Base-by-base conservation (phyloP, 1,139 yeast genomes). In the Komagataea norvegica region DNA sequence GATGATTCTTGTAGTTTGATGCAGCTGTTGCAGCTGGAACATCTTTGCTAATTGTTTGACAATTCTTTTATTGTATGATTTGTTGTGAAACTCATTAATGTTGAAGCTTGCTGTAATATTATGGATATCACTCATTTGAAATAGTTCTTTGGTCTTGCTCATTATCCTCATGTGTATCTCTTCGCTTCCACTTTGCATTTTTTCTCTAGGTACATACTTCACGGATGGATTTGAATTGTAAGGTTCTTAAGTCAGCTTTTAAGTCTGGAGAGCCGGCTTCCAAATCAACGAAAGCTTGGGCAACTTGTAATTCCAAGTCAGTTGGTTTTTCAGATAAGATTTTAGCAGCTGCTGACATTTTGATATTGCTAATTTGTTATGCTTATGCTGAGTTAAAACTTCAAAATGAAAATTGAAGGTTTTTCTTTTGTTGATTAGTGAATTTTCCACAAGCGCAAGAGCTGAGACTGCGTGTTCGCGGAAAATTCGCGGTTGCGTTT, bases 281-380 rank as follows among this genome's bases (percentile, higher is more conserved):
- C 73, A 91, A 82, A 78, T 91, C 99, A 65, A 82, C 71, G 70
- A 91, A 87, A 64, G 98, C 96, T 79, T 91, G 97, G 64, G 96
- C 97, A 69, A 91, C 95, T 79, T 91, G 95, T 74, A 91, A 87
- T 79, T 91, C 99, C 74, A 91, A 87, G 77, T 91, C 97, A 68
- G 91, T 70, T 75, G 97, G 97, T 67, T 80, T 80, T 67, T 80
- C 80, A 62, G 84, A 76, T 72, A 88, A 81, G 74, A 91, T 81
- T 82, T 93, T 91, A 72, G 86, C 78, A 72, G 87, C 86, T 67
- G 95, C 93, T 72, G 96, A 87, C 96, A 88, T 88, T 25, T 30
- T 48, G 21, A 28, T 19, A 14, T 24, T 18, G 24, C 15, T 27
- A 19, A 34, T 30, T 19, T 60, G 57, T 79, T 50, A 47, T 45